Evolutionary conservation across 2,329 filamentous ascomycete genomes (phyloP), one percentile per base, ranked within the genome.

Genomic region (Colletotrichum falcatum): DNA sequence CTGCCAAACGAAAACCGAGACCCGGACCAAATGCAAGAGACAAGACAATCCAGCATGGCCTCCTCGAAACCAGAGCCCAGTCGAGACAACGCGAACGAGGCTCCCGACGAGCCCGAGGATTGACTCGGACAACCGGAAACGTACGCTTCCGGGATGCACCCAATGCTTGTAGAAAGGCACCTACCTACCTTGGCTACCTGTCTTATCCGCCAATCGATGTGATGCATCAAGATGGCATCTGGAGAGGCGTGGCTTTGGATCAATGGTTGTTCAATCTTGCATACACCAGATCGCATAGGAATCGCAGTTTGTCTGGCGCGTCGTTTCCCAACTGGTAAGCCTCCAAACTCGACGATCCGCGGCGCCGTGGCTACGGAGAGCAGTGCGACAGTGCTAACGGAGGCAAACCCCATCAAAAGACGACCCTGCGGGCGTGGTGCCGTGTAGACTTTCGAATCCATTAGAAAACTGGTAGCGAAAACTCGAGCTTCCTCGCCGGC

Each of bases 31-130:
- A 9, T 14, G 12, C 37, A 49, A 5, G 28, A 28, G 11, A n/a
- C 9, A 5, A 33, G 6, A 3, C 23, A 55, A 12, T 35, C 58
- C 16, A 35, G 30, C 12, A 28, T 16, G 9, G 11, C 7, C 18
- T 62, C 60, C 28, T 51, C 46, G 18, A 53, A 54, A 11, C 35
- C 60, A 20, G 37, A 8, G 5, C 54, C 60, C 5, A 55, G 53
- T 4, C 53, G 33, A 4, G 53, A 18, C 30, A n/a, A 23, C 12
- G 53, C 33, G 7, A 39, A n/a, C 33, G 53, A 55, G 33, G 14
- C 2, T 2, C 53, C 33, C 33, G 8, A 55, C 53, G 33, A 55
- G 14, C n/a, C n/a, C 9, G 33, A 30, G 9, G 53, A 39, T 18
- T 26, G 33, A 39, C 14, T 26, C 33, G n/a, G n/a, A 37, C 1